Base-by-base conservation (phyloP, 1,284 basidiomycete species). In the Cerioporus squamosus region DNA sequence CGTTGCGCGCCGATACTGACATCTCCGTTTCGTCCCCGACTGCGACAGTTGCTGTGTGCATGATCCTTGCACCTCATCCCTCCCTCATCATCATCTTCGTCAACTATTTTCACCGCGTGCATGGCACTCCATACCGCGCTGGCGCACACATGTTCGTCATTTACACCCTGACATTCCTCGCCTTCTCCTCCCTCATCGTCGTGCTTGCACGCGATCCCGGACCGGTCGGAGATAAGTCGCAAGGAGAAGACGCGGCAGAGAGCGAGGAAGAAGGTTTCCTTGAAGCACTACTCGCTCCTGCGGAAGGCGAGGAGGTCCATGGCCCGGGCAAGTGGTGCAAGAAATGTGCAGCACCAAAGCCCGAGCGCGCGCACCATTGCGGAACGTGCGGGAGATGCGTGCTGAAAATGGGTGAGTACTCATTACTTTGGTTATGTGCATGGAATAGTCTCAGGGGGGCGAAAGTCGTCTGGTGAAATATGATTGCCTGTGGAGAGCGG, bases 361-460 rank as follows among this genome's bases (percentile, higher is more conserved):
- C 93, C 3, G 93, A 95, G 68, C 78, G 94, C 53, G 79, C 91
- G 8, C 94, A 95, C 71, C 94, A 96, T 56, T 74, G 67, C 46
- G 66, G 72, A 57, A 54, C 64, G 3, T 95, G 94, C 70, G 82
- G 85, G 42, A 80, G 88, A 42, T 95, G 94, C 72, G 87, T 93
- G 8, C 75, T 95, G 44, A 95, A 94, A 76, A 91, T 95, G 87
- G 90, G 93, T 91, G 52, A 55, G 85, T 72, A 61, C 47, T 55
- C 31, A 29, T 63, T 44, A 58, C 56, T 29, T 36, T 36, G 10
- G 8, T 36, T 10, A 2, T 36, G 26, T 29, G 26, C 26, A 29
- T 9, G 26, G 26, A 29, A 9, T 9, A 29, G n/a, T n/a, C n/a
- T n/a, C n/a, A n/a, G n/a, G n/a, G n/a, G n/a, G n/a, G n/a, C n/a